Percentiles rank a stretch among this genome's conserved stretches.
phyloP scores from a whole-genome alignment of 495 filamentous ascomycete species.

The Penicillium argentinense region DNA sequence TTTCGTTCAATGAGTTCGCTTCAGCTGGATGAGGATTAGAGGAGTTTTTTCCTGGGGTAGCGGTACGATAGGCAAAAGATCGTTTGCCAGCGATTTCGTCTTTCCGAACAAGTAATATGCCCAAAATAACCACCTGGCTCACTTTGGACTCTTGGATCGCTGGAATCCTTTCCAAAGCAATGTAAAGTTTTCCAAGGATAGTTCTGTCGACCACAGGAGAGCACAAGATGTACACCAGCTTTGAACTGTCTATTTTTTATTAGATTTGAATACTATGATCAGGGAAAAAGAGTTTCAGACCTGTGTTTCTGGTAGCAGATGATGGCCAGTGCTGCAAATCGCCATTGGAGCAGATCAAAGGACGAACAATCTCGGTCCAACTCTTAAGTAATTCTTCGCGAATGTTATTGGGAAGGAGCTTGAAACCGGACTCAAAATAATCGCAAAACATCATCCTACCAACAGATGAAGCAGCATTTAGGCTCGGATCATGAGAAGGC shows the following conservation, averaged over 20 bases:
- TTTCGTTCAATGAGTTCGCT: background rate
- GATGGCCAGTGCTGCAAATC: background rate
- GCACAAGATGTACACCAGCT: constrained; percentile 1
- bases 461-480: too few relatives aligned
- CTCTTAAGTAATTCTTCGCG: constrained; percentile 1
- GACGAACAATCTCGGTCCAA: background rate
- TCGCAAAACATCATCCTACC: too few relatives aligned
- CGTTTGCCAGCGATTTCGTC: background rate
- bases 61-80: background rate
- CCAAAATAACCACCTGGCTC: background rate
- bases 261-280: background rate
- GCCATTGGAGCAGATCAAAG: background rate
- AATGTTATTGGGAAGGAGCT: too few relatives aligned
- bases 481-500: too few relatives aligned
- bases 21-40: background rate
- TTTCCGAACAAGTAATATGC: background rate
- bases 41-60: background rate
- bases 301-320: background rate
- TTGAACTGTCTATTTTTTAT: background rate
- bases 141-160: background rate
- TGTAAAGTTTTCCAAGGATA: background rate
- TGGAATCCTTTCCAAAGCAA: background rate
- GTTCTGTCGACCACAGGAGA: background rate
- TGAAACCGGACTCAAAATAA: too few relatives aligned
- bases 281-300: background rate